A percentile compares a stretch with the other conserved stretches of the same genome.
These are phyloP conservation scores for Liquidambar formosana DNA, from an alignment of 164 flowering plant genomes.

Conservation along the genomic window DNA sequence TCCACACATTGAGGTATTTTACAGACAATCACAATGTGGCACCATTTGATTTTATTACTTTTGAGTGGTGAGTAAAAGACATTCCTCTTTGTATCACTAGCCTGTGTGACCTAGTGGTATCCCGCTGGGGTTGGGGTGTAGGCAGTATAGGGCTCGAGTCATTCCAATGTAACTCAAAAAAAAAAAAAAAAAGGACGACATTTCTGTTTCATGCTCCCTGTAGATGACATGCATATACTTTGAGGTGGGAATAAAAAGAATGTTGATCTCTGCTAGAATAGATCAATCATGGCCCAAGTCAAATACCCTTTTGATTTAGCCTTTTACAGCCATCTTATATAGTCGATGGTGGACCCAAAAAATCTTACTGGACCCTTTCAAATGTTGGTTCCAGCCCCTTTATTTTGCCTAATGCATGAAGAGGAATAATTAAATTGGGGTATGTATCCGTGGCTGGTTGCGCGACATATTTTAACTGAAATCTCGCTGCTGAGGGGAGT, in stretches of 20 bases:
- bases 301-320: neutral
- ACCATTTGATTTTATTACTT: neutral
- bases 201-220: no score
- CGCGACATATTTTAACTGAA: neutral
- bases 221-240: neutral
- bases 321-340: neutral
- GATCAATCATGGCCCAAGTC: neutral
- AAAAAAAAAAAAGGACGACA: no score
- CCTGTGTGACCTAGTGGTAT: no score
- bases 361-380: no score
- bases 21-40: neutral
- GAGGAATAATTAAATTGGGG: no score
- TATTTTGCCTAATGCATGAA: no score
- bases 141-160: no score
- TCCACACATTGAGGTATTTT: slow-evolving; percentile 90
- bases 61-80: neutral
- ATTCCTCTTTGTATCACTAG: neutral
- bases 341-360: neutral
- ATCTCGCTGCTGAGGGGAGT: neutral
- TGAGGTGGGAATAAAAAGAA: neutral
- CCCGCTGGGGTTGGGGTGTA: no score
- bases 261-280: neutral
- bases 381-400: no score
- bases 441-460: no score
- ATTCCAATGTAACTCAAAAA: no score